Evolutionary conservation across 768 basidiomycete genomes (phyloP), one percentile per base, ranked within the genome.

Genomic region (Trametes maxima): DNA sequence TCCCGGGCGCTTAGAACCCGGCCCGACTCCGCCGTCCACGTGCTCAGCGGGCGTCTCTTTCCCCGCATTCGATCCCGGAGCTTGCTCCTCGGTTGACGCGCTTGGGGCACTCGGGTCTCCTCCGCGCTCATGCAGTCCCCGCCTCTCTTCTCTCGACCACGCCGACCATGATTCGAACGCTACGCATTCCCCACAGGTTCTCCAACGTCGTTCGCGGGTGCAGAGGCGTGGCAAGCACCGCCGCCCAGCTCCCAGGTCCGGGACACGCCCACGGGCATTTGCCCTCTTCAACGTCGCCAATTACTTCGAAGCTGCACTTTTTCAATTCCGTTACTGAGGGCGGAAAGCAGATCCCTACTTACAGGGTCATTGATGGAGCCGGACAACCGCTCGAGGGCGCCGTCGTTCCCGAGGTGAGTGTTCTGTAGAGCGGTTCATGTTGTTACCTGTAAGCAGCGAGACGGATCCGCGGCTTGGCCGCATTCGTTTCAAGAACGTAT

Each of bases 331-430:
- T 94, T 28, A 83, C 82, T 37, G 78, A 77, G 10, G 82, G 80
- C 43, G 79, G 80, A 14, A 78, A 79, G 21, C 82, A 82, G 67
- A 94, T 96, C 66, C 92, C 95, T 3, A 92, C 94, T 4, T 96
- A 88, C 75, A 82, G 95, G 51, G 82, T 97, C 0, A 75, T 98
- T 33, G 95, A 95, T 74, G 88, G 92, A 28, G 77, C 83, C 53
- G 95, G 95, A 2, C 75, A 83, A 65, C 83, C 85, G 5, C 75
- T 95, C 17, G 82, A 90, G 5, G 90, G 87, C 0, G 92, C 89
- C 3, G 79, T 85, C 62, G 69, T 90, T 16, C 92, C 93, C 64
- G 85, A 94, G 72, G 94, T 91, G 56, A 21, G 79, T 74, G 14
- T 35, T 43, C 36, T 33, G 28, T 33, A 8, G 4, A 33, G 28